Base-by-base conservation (phyloP, 257 asterid genomes). In the Thymus mandschuricus region DNA sequence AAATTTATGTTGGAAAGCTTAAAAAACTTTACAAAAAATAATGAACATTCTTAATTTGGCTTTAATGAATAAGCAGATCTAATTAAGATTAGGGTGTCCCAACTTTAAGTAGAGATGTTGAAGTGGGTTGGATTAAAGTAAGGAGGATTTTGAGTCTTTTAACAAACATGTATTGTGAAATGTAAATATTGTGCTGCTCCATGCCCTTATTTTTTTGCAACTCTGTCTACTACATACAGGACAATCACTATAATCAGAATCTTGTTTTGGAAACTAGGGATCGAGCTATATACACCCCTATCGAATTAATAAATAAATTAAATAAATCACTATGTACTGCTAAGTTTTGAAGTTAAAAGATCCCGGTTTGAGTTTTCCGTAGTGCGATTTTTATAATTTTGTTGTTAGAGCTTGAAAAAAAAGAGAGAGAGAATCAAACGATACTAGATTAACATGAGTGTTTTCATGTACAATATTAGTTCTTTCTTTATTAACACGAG, bases 61-160 rank as follows among this genome's bases (percentile, higher is more conserved):
- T 44, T 63, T 72, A 78, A 29, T 57, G 28, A 73, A 67, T 73
- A 75, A 72, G 29, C 74, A 66, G 77, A 78, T 79, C 70, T 75
- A 80, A 80, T 63, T 30, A 64, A 69, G 78, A 69, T 83, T 83
- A 68, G 60, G 74, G 55, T 83, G 87, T 79, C 81, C 64, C 66
- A 76, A 68, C 88, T 86, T 84, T 86, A 67, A 76, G 71, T 81
- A 75, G 74, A 80, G 78, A 75, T 50, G 61, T 28, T 28, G 52
- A 48, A 43, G 10, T 27, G 55, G 21, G 52, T 11, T 21, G 21
- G 56, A 69, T 49, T 68, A 78, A 82, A 79, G 76, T 67, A 34
- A 64, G 78, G 55, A 67, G 69, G 15, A 34, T 77, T 81, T 82
- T 81, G 83, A 79, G 81, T 80, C 86, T 78, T 84, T 81, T 70